These are phyloP conservation scores for Penicillium paradoxum DNA, from an alignment of 495 filamentous ascomycete species.

Conservation along the genomic window DNA sequence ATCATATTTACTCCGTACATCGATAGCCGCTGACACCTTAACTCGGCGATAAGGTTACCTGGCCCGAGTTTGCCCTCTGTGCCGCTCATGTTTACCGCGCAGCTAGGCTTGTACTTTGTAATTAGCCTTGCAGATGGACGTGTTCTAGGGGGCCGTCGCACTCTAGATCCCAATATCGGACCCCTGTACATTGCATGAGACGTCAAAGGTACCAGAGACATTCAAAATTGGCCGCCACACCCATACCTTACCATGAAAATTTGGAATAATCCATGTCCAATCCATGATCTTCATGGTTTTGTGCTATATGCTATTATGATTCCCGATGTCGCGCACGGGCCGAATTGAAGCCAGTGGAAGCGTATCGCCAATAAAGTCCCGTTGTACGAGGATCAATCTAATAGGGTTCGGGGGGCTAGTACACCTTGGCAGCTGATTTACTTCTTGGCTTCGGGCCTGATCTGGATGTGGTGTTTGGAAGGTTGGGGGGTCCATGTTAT, in stretches of 20 bases:
- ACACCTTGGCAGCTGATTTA: slow-evolving; percentile 22
- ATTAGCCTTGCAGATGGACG: slow-evolving; percentile 16
- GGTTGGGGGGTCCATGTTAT: slow-evolving; percentile 4
- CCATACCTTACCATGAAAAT: background rate
- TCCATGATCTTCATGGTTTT: background rate
- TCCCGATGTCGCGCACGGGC: slow-evolving; percentile 20
- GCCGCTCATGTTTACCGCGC: slow-evolving; percentile 13
- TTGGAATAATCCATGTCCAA: background rate
- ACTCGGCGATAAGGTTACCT: slow-evolving; percentile 21
- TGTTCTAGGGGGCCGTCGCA: no score
- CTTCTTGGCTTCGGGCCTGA: slow-evolving; percentile 16
- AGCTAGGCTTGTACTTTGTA: slow-evolving; percentile 11
- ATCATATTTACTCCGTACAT: background rate
- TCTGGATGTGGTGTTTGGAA: slow-evolving; percentile 4
- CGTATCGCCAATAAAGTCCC: slow-evolving; percentile 39
- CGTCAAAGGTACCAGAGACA: background rate
- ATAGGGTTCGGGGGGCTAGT: slow-evolving; percentile 23
- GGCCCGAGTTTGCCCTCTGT: slow-evolving; percentile 3
- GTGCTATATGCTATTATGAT: background rate
- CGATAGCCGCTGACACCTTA: slow-evolving; percentile 7
- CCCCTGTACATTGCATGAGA: background rate
- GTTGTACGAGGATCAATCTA: slow-evolving; percentile 16
- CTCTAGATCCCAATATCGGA: slow-evolving; percentile 1
- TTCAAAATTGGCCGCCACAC: background rate
- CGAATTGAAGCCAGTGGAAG: slow-evolving; percentile 24